phyloP scores from a whole-genome alignment of 176 grass and related monocot species.

The Olyra latifolia region DNA sequence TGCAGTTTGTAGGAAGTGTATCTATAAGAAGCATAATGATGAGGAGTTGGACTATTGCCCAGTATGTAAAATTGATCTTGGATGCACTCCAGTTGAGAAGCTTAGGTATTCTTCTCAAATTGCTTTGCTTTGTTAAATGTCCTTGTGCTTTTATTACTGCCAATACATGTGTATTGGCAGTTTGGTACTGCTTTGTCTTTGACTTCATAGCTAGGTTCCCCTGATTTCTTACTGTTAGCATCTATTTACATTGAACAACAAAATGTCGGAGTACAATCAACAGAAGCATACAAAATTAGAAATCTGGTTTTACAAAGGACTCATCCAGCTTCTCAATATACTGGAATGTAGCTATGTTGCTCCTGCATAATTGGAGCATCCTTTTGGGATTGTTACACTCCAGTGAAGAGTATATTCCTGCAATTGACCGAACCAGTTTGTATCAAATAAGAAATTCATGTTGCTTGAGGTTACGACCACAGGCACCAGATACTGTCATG shows the following conservation, averaged over 20 bases:
- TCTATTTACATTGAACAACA: constrained; percentile 17
- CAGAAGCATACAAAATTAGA: not conserved
- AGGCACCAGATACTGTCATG: not conserved
- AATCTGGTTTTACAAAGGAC: not conserved
- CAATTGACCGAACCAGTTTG: not conserved
- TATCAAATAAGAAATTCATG: constrained; percentile 7
- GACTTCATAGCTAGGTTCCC: constrained; percentile 14
- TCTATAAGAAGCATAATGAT: constrained; percentile 65
- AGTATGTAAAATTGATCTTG: constrained; percentile 75
- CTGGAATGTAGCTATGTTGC: constrained; percentile 14
- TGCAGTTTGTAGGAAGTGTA: constrained; percentile 93
- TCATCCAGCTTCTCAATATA: constrained; percentile 7
- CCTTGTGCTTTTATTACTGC: constrained; percentile 29
- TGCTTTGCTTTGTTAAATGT: constrained; percentile 32
- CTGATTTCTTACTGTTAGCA: constrained; percentile 18
- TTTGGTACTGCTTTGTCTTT: not conserved
- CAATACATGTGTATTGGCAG: constrained; percentile 13
- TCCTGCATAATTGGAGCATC: not conserved
- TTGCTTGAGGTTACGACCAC: not conserved
- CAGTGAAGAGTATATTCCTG: not conserved
- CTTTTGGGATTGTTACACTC: constrained; percentile 10
- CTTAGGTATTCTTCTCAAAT: constrained; percentile 62
- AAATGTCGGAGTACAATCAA: constrained; percentile 7
- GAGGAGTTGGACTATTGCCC: constrained; percentile 74
- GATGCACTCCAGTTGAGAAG: constrained; percentile 62